Evolutionary conservation across 371 early-diverging fungal species (phyloP).

Genomic region (Smittium mucronatum): DNA sequence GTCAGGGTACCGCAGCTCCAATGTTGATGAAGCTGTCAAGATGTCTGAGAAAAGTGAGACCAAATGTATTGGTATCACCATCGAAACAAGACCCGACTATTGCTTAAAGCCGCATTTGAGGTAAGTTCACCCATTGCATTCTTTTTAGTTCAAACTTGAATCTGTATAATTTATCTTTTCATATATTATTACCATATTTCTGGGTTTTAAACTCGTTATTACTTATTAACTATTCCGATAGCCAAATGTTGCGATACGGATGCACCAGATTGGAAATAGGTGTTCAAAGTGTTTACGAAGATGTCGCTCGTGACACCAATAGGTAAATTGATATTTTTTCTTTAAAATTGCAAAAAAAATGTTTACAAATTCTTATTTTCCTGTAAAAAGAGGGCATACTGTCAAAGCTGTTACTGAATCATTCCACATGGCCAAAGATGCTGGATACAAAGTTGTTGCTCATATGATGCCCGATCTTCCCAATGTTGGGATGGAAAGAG

Average conservation of each 20-base stretch:
- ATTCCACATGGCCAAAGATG: constrained; percentile 97
- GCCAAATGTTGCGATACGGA: constrained; percentile 98
- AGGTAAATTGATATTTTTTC: background rate
- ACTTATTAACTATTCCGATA: no score
- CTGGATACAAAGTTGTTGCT: constrained; percentile 99
- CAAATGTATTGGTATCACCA: constrained; percentile 99
- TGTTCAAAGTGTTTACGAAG: constrained; percentile 99
- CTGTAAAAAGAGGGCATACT: constrained; percentile 80
- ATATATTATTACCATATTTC: no score
- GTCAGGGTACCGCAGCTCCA: constrained; percentile 78
- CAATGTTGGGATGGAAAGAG: constrained; percentile 99
- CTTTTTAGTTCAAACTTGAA: background rate
- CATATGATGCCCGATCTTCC: constrained; percentile 99
- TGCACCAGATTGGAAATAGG: constrained; percentile 99
- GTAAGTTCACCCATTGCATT: background rate
- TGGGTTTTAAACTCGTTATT: no score
- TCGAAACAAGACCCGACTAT: constrained; percentile 99
- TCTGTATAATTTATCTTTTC: no score
- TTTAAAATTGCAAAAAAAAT: background rate
- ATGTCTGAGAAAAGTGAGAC: constrained; percentile 91
- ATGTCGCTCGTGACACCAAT: constrained; percentile 99
- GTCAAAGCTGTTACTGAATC: constrained; percentile 95
- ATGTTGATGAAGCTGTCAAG: constrained; percentile 95
- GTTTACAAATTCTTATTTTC: background rate
- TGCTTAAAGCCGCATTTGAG: constrained; percentile 92